phyloP scores from a whole-genome alignment of 208 protist species.

The Wallacemonas sp. region DNA sequence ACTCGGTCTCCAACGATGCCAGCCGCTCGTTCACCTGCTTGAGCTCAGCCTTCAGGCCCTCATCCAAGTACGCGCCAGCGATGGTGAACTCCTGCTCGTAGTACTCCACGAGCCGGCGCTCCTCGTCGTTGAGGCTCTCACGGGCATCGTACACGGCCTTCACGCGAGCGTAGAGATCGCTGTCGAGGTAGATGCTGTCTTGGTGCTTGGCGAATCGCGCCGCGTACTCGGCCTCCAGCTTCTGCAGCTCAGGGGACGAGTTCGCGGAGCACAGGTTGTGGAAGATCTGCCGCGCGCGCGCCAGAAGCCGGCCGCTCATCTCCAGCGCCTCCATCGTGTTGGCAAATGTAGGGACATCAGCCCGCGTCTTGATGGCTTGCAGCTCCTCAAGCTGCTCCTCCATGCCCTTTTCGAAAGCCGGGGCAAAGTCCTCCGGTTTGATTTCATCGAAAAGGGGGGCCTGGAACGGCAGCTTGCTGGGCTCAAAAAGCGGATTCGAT shows the following conservation, averaged over 20 bases:
- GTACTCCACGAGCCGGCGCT: conserved; percentile 37
- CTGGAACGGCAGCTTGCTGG: conserved; percentile 23
- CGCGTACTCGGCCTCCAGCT: conserved; percentile 23
- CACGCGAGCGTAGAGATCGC: conserved; percentile 19
- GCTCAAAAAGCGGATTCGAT: conserved; percentile 19
- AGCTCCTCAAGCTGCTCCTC: conserved; percentile 23
- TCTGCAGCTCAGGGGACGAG: conserved; percentile 20
- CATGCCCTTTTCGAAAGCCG: conserved; percentile 23
- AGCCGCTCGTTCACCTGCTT: conserved; percentile 43
- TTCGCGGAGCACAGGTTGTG: conserved; percentile 22
- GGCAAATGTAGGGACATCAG: conserved; percentile 18
- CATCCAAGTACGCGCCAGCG: conserved; percentile 37
- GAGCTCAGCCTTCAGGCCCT: conserved; percentile 37
- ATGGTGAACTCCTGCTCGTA: conserved; percentile 36
- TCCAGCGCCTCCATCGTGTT: conserved; percentile 32
- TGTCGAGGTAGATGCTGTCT: conserved; percentile 23
- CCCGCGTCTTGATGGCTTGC: conserved; percentile 17
- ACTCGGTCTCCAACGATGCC: conserved; percentile 34
- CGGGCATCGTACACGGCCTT: conserved; percentile 23
- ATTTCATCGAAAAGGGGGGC: conserved; percentile 26
- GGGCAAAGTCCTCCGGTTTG: conserved; percentile 22
- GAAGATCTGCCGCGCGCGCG: conserved; percentile 11
- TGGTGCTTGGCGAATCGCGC: conserved; percentile 15
- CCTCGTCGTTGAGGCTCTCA: conserved; percentile 28
- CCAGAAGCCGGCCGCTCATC: conserved; percentile 19